phyloP scores from a whole-genome alignment of 495 filamentous ascomycete species.

The Aspergillus heteromorphus region DNA sequence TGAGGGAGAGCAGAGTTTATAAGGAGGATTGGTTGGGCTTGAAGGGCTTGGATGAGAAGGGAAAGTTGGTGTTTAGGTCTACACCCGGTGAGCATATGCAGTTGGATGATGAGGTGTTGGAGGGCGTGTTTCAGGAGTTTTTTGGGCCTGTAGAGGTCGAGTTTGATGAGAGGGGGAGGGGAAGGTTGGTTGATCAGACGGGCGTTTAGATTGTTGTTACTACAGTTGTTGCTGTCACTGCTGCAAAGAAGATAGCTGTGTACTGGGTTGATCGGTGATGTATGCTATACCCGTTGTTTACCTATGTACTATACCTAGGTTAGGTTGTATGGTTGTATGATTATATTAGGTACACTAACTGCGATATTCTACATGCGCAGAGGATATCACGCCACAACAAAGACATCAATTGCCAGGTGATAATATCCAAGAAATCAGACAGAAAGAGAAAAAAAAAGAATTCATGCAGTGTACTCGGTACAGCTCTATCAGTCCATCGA shows the following conservation, averaged over 20 bases:
- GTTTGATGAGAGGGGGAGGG: neutral
- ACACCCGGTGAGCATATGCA: constrained; percentile 79
- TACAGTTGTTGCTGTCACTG: too few relatives aligned
- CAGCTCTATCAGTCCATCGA: neutral
- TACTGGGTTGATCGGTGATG: too few relatives aligned
- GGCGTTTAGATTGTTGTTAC: neutral
- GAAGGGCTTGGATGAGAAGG: constrained; percentile 72
- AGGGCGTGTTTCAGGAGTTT: constrained; percentile 64
- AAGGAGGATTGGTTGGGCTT: constrained; percentile 93
- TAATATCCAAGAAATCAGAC: neutral
- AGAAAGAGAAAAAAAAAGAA: neutral
- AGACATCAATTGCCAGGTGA: neutral
- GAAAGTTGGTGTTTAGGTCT: constrained; percentile 66
- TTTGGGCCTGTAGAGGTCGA: constrained; percentile 43
- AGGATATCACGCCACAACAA: neutral
- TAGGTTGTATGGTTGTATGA: too few relatives aligned
- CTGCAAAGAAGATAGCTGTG: too few relatives aligned
- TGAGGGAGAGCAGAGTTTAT: constrained; percentile 73
- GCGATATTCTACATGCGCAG: neutral
- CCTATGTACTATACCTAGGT: too few relatives aligned
- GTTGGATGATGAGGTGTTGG: constrained; percentile 61
- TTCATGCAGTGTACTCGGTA: neutral
- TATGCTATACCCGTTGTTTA: too few relatives aligned
- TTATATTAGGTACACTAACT: too few relatives aligned
- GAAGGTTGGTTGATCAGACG: neutral